phyloP scores from a whole-genome alignment of 805 yeast genomes.

The Nakazawaea laoshanensis region DNA sequence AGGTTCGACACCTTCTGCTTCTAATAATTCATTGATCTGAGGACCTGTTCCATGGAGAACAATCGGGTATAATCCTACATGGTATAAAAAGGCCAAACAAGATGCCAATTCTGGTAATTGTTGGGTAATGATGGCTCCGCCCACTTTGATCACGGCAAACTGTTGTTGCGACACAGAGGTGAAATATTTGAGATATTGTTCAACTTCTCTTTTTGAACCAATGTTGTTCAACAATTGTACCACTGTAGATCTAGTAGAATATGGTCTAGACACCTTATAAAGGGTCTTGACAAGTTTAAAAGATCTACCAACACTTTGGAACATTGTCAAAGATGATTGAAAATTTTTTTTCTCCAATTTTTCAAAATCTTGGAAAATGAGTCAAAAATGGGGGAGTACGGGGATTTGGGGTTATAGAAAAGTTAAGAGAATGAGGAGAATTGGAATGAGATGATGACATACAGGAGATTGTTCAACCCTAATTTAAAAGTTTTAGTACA shows the following conservation, averaged over 20 bases:
- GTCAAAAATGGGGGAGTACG: background rate
- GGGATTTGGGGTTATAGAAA: background rate
- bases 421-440: background rate
- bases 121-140: conserved; percentile 97
- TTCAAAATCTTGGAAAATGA: background rate
- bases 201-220: conserved; percentile 96
- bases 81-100: conserved; percentile 91
- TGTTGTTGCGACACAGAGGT: conserved; percentile 95
- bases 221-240: conserved; percentile 91
- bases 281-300: background rate
- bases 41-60: conserved; percentile 99
- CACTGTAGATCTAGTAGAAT: conserved; percentile 88
- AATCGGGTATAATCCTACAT: conserved; percentile 94
- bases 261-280: too few species aligned
- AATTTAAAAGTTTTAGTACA: background rate
- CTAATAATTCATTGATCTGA: conserved; percentile 90
- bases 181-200: conserved; percentile 92
- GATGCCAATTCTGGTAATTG: conserved; percentile 90
- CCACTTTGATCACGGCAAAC: conserved; percentile 97
- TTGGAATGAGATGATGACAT: background rate
- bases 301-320: background rate
- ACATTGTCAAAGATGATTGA: background rate
- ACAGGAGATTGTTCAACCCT: background rate
- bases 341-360: too few species aligned
- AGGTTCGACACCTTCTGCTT: conserved; percentile 92